Base-by-base conservation (phyloP, 768 basidiomycete genomes). In the Sistotremastrum niveocremeum region DNA sequence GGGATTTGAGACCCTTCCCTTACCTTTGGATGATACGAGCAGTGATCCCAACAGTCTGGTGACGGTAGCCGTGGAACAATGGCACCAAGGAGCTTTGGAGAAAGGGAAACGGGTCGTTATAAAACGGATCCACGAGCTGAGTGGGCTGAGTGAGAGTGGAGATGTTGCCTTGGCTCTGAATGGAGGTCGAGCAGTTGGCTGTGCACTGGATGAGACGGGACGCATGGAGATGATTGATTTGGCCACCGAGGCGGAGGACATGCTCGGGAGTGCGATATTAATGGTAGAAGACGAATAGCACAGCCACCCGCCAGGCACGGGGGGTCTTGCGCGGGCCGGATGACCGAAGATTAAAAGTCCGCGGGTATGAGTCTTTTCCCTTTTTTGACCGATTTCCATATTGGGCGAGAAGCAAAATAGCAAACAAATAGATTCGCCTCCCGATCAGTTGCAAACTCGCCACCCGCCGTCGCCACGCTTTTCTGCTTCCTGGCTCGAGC, bases 71-170 rank as follows among this genome's bases (percentile, higher is more conserved):
- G 20, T 20, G 20, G 20, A 20, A 20, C 44, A 85, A 77, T 60
- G 72, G 72, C 48, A 73, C 88, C 56, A 81, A 75, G 61, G 81
- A 75, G 50, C 58, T 89, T 20, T 89, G 86, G 85, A 74, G 82
- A 54, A 84, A 73, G 70, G 83, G 79, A 53, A 76, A 70, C 45
- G 74, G 72, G 52, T 72, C 48, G 3, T 57, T 61, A 73, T 85
- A 60, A 71, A 65, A 47, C 72, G 73, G 61, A 67, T 69, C 53
- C 76, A 79, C 52, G 65, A 65, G 59, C 59, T 85, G 60, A 62
- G 59, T 52, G 69, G 71, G 38, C 74, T 20, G 20, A 20, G 74
- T 62, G 68, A 60, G 55, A 56, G 59, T 53, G 79, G 76, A 49
- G 62, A 61, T 30, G 73, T 77, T 47, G 71, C 69, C 44, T 62